A percentile compares a stretch with the other conserved stretches of the same genome.
Conservation (phyloP, 2,329 filamentous ascomycete species). For the Dactylella cylindrospora region DNA sequence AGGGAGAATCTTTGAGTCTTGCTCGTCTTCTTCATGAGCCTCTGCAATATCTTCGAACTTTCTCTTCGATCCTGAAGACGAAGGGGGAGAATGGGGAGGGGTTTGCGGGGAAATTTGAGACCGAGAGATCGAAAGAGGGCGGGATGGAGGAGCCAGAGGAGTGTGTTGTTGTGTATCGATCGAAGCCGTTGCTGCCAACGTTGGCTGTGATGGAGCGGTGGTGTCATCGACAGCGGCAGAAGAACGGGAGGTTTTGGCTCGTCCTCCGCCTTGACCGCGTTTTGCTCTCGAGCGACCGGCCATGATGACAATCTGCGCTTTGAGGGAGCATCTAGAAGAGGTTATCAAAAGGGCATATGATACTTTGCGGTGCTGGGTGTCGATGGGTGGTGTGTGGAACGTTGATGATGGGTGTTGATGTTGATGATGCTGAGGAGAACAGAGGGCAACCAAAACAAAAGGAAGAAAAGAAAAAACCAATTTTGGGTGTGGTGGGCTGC, state of each 20-base stretch:
- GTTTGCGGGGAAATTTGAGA: neutral
- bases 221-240: conserved; percentile 25
- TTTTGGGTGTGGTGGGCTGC: too few relatives aligned
- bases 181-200: neutral
- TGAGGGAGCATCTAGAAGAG: conserved; percentile 15
- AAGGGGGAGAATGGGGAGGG: conserved; percentile 15
- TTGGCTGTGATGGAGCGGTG: neutral
- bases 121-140: conserved; percentile 1
- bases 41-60: conserved; percentile 38
- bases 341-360: too few relatives aligned
- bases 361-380: neutral
- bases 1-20: conserved; percentile 13
- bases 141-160: conserved; percentile 21
- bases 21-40: conserved; percentile 15
- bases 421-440: neutral
- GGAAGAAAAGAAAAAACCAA: too few relatives aligned
- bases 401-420: conserved; percentile 15
- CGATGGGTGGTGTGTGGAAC: neutral
- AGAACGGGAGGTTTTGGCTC: conserved; percentile 25
- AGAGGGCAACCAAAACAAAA: conserved; percentile 42
- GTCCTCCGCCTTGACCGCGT: conserved; percentile 21
- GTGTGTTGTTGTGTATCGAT: conserved; percentile 2
- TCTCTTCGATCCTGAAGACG: conserved; percentile 18
- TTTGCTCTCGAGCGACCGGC: conserved; percentile 29
- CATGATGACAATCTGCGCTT: conserved; percentile 14